Evolutionary conservation across 2,329 filamentous ascomycete genomes (phyloP).

Genomic region (Phaeosphaeriaceae sp.): DNA sequence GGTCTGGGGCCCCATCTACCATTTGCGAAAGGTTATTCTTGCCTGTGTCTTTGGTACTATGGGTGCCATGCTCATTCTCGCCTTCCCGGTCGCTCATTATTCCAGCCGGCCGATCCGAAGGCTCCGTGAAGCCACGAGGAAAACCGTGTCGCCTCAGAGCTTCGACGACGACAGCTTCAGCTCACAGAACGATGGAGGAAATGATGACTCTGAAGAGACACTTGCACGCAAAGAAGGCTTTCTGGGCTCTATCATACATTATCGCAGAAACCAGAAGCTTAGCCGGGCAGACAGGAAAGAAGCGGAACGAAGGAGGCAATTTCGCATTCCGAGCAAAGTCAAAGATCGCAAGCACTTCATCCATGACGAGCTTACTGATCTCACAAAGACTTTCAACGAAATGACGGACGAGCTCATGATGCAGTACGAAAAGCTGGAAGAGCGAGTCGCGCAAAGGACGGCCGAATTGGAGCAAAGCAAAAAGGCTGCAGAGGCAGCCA

Average conservation of each 20-base stretch:
- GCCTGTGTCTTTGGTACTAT: slow-evolving; percentile 85
- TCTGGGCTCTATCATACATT: slow-evolving; percentile 47
- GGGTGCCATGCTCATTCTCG: slow-evolving; percentile 73
- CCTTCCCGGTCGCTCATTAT: slow-evolving; percentile 81
- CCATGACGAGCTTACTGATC: slow-evolving; percentile 83
- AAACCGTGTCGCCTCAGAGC: slow-evolving; percentile 71
- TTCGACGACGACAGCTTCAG: slow-evolving; percentile 55
- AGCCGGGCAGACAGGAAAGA: slow-evolving; percentile 47
- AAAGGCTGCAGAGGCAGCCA: slow-evolving; percentile 90
- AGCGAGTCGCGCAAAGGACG: slow-evolving; percentile 83
- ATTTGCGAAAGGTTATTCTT: slow-evolving; percentile 79
- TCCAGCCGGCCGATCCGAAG: slow-evolving; percentile 81
- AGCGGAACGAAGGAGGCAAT: slow-evolving; percentile 60
- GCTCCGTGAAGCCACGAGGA: slow-evolving; percentile 76
- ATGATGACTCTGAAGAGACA: slow-evolving; percentile 56
- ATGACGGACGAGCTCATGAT: slow-evolving; percentile 91
- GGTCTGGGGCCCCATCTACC: slow-evolving; percentile 76
- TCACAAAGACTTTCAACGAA: slow-evolving; percentile 86
- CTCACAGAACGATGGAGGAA: slow-evolving; percentile 45
- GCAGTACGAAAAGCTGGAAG: slow-evolving; percentile 84
- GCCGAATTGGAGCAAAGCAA: slow-evolving; percentile 87
- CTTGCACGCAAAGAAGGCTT: slow-evolving; percentile 57
- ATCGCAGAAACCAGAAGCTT: slow-evolving; percentile 40
- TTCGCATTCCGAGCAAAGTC: slow-evolving; percentile 86
- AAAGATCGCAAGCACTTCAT: slow-evolving; percentile 76